Evolutionary conservation across 2,329 filamentous ascomycete genomes (phyloP).

Genomic region (Alternaria longipes): DNA sequence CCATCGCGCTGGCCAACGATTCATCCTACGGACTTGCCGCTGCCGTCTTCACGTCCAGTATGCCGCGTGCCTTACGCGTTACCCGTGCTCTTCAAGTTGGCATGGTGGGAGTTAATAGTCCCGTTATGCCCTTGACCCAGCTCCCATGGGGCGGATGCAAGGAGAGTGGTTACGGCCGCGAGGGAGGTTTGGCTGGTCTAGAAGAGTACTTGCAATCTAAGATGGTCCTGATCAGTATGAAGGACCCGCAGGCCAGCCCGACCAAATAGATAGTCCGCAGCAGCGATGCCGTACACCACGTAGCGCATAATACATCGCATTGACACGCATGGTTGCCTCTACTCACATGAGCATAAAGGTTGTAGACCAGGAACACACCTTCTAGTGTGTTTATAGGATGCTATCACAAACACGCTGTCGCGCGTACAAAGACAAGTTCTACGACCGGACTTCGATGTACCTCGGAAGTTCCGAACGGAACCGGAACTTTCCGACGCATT

Average conservation of each 20-base stretch:
- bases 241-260: neutral
- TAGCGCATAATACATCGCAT: neutral
- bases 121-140: neutral
- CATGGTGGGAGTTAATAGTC: conserved; percentile 28
- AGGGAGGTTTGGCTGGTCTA: neutral
- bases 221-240: conserved; percentile 6
- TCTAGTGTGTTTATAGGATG: neutral
- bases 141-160: conserved; percentile 10
- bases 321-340: neutral
- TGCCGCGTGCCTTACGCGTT: conserved; percentile 27
- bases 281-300: neutral
- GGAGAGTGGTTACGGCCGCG: conserved; percentile 7
- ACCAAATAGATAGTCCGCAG: conserved; percentile 4
- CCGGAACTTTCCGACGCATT: no score
- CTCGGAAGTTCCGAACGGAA: no score
- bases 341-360: no score
- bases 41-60: conserved; percentile 21
- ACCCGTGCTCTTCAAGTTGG: conserved; percentile 31
- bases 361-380: neutral
- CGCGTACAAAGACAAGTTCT: no score
- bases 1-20: conserved; percentile 44
- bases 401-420: neutral
- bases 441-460: no score
- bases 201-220: conserved; percentile 7
- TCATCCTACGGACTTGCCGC: conserved; percentile 38